These are phyloP conservation scores for Diplodia intermedia DNA, from an alignment of 2,329 filamentous ascomycete species.

Conservation along the genomic window DNA sequence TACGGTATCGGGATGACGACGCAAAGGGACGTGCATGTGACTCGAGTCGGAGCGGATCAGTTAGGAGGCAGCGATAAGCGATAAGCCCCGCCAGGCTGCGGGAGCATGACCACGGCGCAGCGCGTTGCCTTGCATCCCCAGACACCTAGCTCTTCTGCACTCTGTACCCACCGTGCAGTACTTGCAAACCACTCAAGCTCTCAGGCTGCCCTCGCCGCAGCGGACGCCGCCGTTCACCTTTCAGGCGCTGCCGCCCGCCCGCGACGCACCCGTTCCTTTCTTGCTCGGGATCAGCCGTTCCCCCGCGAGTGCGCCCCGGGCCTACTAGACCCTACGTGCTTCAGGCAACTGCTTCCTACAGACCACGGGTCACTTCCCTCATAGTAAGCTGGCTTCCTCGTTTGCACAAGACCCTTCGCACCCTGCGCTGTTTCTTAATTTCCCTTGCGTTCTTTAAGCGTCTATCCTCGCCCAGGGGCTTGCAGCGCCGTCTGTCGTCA, in stretches of 20 bases:
- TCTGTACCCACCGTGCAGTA: slow-evolving; percentile 16
- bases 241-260: not conserved
- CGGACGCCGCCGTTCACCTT: not conserved
- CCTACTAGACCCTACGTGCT: slow-evolving; percentile 20
- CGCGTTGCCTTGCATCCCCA: slow-evolving; percentile 30
- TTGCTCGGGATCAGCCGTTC: slow-evolving; percentile 26
- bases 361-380: slow-evolving; percentile 11
- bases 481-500: slow-evolving; percentile 21
- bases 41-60: slow-evolving; percentile 6
- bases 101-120: slow-evolving; percentile 31
- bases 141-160: slow-evolving; percentile 11
- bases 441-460: slow-evolving; percentile 5
- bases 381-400: slow-evolving; percentile 28
- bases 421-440: slow-evolving; percentile 26
- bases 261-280: slow-evolving; percentile 18
- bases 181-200: not conserved
- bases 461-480: slow-evolving; percentile 24
- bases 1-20: slow-evolving; percentile 11
- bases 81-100: slow-evolving; percentile 29
- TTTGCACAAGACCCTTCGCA: slow-evolving; percentile 6
- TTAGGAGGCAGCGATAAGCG: slow-evolving; percentile 19
- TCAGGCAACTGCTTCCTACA: slow-evolving; percentile 21
- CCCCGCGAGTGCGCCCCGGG: slow-evolving; percentile 27
- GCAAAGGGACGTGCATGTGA: slow-evolving; percentile 9
- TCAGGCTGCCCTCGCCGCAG: not conserved